phyloP scores from a whole-genome alignment of 208 protist species.

The Trypanosoma cruzi region DNA sequence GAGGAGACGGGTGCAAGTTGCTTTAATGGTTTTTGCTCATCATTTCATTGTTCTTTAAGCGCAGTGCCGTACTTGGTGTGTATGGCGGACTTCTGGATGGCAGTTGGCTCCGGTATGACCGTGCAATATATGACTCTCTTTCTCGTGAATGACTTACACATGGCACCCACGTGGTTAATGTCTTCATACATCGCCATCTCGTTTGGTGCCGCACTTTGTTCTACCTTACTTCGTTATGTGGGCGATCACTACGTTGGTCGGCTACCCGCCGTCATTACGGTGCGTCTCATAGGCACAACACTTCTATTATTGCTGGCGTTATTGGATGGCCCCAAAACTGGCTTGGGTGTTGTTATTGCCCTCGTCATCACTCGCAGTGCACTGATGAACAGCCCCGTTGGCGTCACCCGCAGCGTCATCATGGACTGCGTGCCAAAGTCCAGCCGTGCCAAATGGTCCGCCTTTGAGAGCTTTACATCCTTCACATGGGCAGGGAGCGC shows the following conservation, averaged over 20 bases:
- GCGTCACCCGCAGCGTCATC: conserved; percentile 66
- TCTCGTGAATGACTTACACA: conserved; percentile 28
- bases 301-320: conserved; percentile 31
- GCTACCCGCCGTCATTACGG: conserved; percentile 33
- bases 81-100: conserved; percentile 42
- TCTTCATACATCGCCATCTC: conserved; percentile 39
- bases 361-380: conserved; percentile 55
- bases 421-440: conserved; percentile 60
- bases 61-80: conserved; percentile 56
- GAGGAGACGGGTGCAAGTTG: not conserved
- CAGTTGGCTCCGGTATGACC: conserved; percentile 59
- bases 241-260: conserved; percentile 38
- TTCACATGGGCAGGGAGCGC: conserved; percentile 72
- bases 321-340: not conserved
- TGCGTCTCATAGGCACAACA: conserved; percentile 38
- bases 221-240: conserved; percentile 9
- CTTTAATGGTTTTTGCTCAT: conserved; percentile 16
- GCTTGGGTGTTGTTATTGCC: conserved; percentile 18
- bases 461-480: conserved; percentile 64
- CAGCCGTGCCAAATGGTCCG: conserved; percentile 59
- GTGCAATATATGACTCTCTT: conserved; percentile 52
- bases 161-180: conserved; percentile 38
- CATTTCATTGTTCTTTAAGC: not conserved
- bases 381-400: conserved; percentile 66
- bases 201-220: conserved; percentile 28